Percentiles rank a stretch among this genome's conserved stretches.
These are phyloP conservation scores for Echium plantagineum DNA, from an alignment of 257 asterid species.

Conservation along the genomic window DNA sequence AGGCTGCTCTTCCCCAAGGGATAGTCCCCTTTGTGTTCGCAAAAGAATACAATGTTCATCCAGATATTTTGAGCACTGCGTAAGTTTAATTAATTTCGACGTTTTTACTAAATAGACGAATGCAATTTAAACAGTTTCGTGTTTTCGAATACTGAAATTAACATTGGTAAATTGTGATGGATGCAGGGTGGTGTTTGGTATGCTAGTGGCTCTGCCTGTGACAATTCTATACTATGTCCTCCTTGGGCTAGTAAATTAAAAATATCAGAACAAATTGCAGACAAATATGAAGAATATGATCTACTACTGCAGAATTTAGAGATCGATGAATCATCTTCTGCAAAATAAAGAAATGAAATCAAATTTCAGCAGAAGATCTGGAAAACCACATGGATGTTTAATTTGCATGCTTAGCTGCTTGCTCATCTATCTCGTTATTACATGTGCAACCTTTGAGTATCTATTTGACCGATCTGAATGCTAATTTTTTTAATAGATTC, in stretches of 20 bases:
- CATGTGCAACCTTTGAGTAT: not conserved
- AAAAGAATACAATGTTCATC: constrained; percentile 80
- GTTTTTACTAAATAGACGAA: too few species aligned
- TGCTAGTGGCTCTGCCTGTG: constrained; percentile 82
- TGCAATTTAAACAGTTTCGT: too few species aligned
- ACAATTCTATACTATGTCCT: constrained; percentile 82
- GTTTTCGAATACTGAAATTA: not conserved
- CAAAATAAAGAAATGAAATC: not conserved
- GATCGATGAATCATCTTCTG: not conserved
- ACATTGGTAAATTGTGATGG: not conserved
- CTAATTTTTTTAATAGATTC: too few species aligned
- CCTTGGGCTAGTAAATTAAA: constrained; percentile 44
- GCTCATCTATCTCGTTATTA: not conserved
- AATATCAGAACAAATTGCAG: not conserved
- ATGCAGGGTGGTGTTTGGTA: constrained; percentile 87
- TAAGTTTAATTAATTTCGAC: constrained; percentile 19
- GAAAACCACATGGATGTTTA: not conserved
- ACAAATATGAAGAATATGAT: not conserved
- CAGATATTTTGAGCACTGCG: constrained; percentile 91
- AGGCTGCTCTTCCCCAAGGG: constrained; percentile 97
- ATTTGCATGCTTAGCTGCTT: too few species aligned
- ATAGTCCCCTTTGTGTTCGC: constrained; percentile 87
- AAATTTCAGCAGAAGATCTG: not conserved
- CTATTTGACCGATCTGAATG: not conserved
- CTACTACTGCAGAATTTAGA: not conserved